A percentile compares a stretch with the other conserved stretches of the same genome.
phyloP scores from a whole-genome alignment of 2,329 filamentous ascomycete genomes.

The Pseudogymnoascus sp. region DNA sequence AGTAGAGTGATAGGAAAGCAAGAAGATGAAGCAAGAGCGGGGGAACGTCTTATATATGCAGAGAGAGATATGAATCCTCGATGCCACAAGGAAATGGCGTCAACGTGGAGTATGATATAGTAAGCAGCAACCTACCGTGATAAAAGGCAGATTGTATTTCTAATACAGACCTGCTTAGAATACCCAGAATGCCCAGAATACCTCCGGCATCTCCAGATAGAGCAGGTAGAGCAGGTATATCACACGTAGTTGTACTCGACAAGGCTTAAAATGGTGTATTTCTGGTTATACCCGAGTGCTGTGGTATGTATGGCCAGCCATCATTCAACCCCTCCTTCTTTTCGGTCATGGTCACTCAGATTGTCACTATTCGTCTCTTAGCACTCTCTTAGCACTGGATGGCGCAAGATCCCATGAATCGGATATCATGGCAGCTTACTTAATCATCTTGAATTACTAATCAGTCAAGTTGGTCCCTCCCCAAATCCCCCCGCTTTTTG shows the following conservation, averaged over 20 bases:
- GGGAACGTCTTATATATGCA: not conserved
- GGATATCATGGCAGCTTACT: conserved; percentile 1
- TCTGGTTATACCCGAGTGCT: not conserved
- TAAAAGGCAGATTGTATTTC: not conserved
- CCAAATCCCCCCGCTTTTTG: not conserved
- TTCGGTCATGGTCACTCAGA: not conserved
- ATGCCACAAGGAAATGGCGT: conserved; percentile 1
- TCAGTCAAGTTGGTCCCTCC: not conserved
- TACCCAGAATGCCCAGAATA: not conserved
- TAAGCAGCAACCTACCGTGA: not conserved
- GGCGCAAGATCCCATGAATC: not conserved
- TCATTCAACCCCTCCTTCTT: not conserved
- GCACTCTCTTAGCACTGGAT: not conserved
- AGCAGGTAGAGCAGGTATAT: not conserved
- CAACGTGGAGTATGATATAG: not conserved
- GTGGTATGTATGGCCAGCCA: not conserved
- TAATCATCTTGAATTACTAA: not conserved
- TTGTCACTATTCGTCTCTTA: too few relatives aligned
- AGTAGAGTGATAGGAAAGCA: not conserved
- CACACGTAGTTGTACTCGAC: not conserved
- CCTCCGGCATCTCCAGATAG: not conserved
- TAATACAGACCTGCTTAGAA: not conserved
- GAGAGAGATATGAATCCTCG: not conserved
- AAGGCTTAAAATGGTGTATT: not conserved
- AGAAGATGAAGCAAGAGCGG: not conserved